Base-by-base conservation (phyloP, 2,329 filamentous ascomycete genomes). In the Penicillium sp. region DNA sequence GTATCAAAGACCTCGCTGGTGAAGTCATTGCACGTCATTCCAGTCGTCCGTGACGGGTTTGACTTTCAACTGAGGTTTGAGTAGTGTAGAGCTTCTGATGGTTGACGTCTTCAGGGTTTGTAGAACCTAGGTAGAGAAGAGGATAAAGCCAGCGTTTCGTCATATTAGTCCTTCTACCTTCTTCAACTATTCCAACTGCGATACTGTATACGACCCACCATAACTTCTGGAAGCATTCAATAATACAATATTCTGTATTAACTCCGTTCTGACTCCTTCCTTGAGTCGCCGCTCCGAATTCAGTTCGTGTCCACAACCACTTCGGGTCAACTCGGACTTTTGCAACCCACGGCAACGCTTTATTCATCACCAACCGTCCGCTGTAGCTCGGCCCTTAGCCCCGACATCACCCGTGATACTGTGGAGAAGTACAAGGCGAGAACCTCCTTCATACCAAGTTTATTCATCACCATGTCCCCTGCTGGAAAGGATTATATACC, bases 401-500 rank as follows among this genome's bases (percentile, higher is more conserved):
- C 69, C 69, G 69, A 69, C 65, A 69, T 71, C 63, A 66, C 60
- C 69, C 69, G 69, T 64, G 52, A 45, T 61, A 66, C 65, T 67
- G 68, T 71, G 69, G 69, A 70, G 68, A 68, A 69, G 49, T 56
- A 59, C 53, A 56, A 56, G 58, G 54, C 57, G 54, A 59, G 55
- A 63, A 55, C 51, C 40, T 49, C 55, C 42, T 61, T 52, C 53
- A 60, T 58, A 58, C 58, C 49, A 60, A 25, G 9, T 54, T 50
- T 54, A 53, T 43, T 44, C 55, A 52, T 52, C 47, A 52, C 52
- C 41, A 66, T 66, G 62, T 57, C 62, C 60, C 56, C 66, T 63
- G 59, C 61, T 63, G 59, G 55, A 59, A 65, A 69, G 64, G 66
- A 69, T 71, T 66, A 73, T 73, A 73, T 72, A 72, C 69, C 68